Percentiles rank a stretch among this genome's conserved stretches.
phyloP scores from a whole-genome alignment of 352 stramenopile genomes.

The Elongisporangium anandrum region DNA sequence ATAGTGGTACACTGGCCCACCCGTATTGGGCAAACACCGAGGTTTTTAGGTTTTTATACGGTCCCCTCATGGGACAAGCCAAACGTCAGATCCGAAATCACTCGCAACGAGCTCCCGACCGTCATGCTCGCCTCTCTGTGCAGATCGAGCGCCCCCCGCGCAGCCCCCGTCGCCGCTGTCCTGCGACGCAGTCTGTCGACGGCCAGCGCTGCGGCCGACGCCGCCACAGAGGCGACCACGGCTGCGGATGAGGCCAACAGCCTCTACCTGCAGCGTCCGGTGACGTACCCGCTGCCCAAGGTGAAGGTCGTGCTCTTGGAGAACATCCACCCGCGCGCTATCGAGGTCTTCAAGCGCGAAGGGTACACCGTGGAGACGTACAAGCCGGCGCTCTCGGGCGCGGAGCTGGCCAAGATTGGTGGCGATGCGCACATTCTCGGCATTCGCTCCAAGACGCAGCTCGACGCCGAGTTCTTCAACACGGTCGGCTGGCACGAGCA shows the following conservation, averaged over 20 bases:
- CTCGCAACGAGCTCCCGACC: background rate
- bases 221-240: slow-evolving; percentile 6
- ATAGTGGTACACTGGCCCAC: background rate
- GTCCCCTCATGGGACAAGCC: background rate
- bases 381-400: slow-evolving; percentile 67
- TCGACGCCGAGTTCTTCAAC: slow-evolving; percentile 73
- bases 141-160: background rate
- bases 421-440: slow-evolving; percentile 76
- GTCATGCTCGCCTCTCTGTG: background rate
- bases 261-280: slow-evolving; percentile 55
- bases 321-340: slow-evolving; percentile 78
- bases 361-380: slow-evolving; percentile 75
- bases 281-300: slow-evolving; percentile 76
- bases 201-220: slow-evolving; percentile 5
- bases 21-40: background rate
- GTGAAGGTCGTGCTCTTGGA: slow-evolving; percentile 82
- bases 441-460: slow-evolving; percentile 81
- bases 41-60: background rate
- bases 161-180: background rate
- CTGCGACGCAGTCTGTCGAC: slow-evolving; percentile 3
- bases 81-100: background rate
- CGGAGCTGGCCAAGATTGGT: slow-evolving; percentile 65
- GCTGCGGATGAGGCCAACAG: slow-evolving; percentile 11
- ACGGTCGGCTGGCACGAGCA: slow-evolving; percentile 77
- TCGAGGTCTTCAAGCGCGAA: slow-evolving; percentile 74